Conservation (phyloP, 2,329 filamentous ascomycete species). For the Apiospora malaysiana region DNA sequence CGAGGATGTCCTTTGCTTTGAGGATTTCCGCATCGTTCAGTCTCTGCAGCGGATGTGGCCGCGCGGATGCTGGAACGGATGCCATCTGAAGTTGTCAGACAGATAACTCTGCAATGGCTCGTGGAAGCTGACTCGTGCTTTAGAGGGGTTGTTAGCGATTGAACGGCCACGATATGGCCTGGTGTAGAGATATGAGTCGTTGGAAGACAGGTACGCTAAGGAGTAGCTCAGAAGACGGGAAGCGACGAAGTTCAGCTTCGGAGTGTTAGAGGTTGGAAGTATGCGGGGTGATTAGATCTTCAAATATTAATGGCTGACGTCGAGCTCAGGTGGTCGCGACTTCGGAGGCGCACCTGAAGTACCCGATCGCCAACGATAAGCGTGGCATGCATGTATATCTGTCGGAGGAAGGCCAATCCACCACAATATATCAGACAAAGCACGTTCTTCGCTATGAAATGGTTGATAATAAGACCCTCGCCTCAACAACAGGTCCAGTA, state of each 20-base stretch:
- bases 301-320: background rate
- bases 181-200: background rate
- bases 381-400: background rate
- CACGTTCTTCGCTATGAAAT: background rate
- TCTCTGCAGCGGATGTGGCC: constrained; percentile 37
- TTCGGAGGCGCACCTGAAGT: background rate
- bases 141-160: background rate
- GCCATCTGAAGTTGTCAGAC: background rate
- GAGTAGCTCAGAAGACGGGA: background rate
- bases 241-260: background rate
- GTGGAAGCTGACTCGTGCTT: background rate
- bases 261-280: background rate
- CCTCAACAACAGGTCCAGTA: background rate
- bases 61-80: background rate
- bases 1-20: constrained; percentile 34
- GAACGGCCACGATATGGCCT: background rate
- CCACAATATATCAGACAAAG: background rate
- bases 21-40: constrained; percentile 36
- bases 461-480: background rate
- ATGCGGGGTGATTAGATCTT: constrained; percentile 12
- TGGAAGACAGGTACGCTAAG: background rate
- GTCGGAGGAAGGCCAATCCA: background rate
- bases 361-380: background rate
- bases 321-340: background rate
- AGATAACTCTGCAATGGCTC: background rate